Conservation (phyloP, 129 eudicot genomes). For the Rutidosis leptorrhynchoides region DNA sequence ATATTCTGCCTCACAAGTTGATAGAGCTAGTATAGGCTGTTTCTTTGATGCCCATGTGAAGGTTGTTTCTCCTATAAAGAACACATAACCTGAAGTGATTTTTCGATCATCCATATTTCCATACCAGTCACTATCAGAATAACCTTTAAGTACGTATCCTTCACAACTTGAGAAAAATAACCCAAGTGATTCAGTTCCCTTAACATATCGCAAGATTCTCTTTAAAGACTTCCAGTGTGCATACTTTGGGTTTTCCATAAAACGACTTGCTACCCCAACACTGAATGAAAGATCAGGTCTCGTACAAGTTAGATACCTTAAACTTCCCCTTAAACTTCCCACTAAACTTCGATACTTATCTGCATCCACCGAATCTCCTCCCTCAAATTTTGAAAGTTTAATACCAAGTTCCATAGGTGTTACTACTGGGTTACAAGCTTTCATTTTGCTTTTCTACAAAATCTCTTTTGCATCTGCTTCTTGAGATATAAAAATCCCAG, state of each 20-base stretch:
- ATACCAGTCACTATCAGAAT: constrained; percentile 8
- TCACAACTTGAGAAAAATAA: background rate
- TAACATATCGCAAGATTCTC: background rate
- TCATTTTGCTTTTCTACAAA: constrained; percentile 2
- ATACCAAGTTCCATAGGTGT: constrained; percentile 11
- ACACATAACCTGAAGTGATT: constrained; percentile 3
- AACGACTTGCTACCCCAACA: constrained; percentile 6
- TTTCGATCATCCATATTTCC: constrained; percentile 11
- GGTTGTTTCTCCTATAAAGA: constrained; percentile 6
- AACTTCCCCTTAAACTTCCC: constrained; percentile 8
- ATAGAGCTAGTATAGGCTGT: constrained; percentile 8
- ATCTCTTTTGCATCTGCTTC: background rate
- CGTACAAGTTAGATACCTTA: constrained; percentile 13
- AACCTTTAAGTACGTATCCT: background rate
- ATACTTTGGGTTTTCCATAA: background rate
- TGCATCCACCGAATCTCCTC: constrained; percentile 3
- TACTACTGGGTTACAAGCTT: background rate
- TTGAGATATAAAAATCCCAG: constrained; percentile 4
- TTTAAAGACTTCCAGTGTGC: constrained; percentile 2
- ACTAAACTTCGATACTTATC: constrained; percentile 2
- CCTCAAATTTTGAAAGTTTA: constrained; percentile 16
- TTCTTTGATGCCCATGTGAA: constrained; percentile 4
- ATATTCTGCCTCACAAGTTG: constrained; percentile 19
- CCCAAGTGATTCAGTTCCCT: background rate
- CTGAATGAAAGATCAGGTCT: constrained; percentile 1